Evolutionary conservation across 2,329 filamentous ascomycete genomes (phyloP).

Genomic region (Ceratocystis papillata): DNA sequence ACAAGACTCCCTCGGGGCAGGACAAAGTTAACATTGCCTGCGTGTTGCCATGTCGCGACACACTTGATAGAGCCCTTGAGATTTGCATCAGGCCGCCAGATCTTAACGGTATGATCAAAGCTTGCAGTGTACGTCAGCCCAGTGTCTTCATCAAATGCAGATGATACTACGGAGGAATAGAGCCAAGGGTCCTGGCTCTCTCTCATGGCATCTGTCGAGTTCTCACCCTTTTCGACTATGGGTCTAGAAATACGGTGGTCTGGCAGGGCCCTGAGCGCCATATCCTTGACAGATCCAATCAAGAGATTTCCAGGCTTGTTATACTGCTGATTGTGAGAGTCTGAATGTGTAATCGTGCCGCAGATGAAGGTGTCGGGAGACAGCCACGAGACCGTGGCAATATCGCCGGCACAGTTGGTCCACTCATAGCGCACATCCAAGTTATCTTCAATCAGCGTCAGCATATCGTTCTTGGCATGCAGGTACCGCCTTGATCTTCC

Average conservation of each 20-base stretch:
- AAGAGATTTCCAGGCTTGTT: conserved; percentile 54
- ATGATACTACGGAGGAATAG: conserved; percentile 53
- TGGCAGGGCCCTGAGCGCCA: conserved; percentile 41
- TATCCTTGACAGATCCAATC: conserved; percentile 39
- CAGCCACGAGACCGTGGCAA: conserved; percentile 48
- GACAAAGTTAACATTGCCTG: conserved; percentile 53
- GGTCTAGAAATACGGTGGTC: conserved; percentile 49
- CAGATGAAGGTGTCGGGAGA: conserved; percentile 46
- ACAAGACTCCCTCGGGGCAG: conserved; percentile 38
- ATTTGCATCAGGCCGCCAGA: conserved; percentile 39
- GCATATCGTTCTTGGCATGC: conserved; percentile 39
- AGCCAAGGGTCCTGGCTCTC: conserved; percentile 52
- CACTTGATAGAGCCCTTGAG: conserved; percentile 34
- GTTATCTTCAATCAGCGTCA: conserved; percentile 40
- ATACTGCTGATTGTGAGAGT: conserved; percentile 53
- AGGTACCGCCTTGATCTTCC: conserved; percentile 35
- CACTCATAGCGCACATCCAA: conserved; percentile 44
- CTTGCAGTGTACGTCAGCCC: conserved; percentile 47
- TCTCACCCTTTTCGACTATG: conserved; percentile 43
- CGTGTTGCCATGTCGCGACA: conserved; percentile 43
- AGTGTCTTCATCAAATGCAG: conserved; percentile 41
- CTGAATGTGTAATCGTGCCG: conserved; percentile 52
- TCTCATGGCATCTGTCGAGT: conserved; percentile 46
- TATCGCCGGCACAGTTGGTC: conserved; percentile 52
- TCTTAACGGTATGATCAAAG: conserved; percentile 51